phyloP scores from a whole-genome alignment of 352 stramenopile genomes.

The Poterioochromonas sp. region DNA sequence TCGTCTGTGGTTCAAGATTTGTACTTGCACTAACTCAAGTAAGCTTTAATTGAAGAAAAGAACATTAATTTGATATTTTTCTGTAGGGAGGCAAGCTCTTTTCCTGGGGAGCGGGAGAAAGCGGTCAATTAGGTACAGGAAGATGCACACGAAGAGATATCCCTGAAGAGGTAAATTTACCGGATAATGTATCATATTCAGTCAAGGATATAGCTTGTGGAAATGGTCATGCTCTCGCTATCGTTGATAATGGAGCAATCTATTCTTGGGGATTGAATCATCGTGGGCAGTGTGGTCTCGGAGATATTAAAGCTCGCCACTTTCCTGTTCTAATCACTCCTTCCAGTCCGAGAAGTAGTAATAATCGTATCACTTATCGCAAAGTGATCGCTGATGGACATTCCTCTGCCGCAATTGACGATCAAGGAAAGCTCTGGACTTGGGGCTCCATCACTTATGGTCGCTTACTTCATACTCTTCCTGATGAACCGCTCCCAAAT shows the following conservation, averaged over 20 bases:
- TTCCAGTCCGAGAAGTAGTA: too few species aligned
- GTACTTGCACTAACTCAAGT: background rate
- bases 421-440: background rate
- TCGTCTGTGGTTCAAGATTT: constrained; percentile 2
- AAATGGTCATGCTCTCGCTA: constrained; percentile 73
- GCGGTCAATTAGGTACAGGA: constrained; percentile 18
- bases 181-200: background rate
- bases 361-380: too few species aligned
- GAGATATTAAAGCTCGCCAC: background rate
- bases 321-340: background rate
- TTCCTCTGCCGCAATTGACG: background rate
- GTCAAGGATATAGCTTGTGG: constrained; percentile 53
- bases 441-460: background rate
- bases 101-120: constrained; percentile 12
- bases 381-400: constrained; percentile 10
- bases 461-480: background rate
- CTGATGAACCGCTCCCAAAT: background rate
- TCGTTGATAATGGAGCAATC: constrained; percentile 69
- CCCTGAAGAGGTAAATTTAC: background rate
- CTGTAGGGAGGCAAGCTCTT: background rate
- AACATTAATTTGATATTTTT: background rate
- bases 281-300: constrained; percentile 71
- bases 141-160: constrained; percentile 1
- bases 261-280: constrained; percentile 90
- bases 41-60: background rate